Base-by-base conservation (phyloP, 2,329 filamentous ascomycete genomes). In the Coniochaeta sp. region DNA sequence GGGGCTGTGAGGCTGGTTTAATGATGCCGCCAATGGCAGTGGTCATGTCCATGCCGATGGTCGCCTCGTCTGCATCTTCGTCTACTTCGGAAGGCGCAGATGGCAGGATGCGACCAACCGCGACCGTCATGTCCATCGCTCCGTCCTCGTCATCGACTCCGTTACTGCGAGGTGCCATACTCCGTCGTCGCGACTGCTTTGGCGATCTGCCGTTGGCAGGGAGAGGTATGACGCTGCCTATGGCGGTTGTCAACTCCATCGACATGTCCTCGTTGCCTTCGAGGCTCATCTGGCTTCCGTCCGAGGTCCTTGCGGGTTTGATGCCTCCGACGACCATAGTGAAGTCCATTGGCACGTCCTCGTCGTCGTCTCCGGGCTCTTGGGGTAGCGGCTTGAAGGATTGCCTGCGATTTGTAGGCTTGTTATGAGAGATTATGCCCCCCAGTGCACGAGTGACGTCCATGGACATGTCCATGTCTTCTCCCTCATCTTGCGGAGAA, bases 371-470 rank as follows among this genome's bases (percentile, higher is more conserved):
- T 28, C 17, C 9, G 61, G 59, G 32, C 59, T 66, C 9, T 14
- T 34, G 9, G 60, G 63, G 54, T n/a, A 32, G 54, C 7, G 30
- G 54, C 26, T 60, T 64, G 36, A 62, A 52, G 56, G 64, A 70
- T 63, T 60, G 61, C 68, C 67, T 40, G 64, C 64, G 59, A 22
- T 64, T 56, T 61, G 68, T 62, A n/a, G 66, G 63, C 60, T 65
- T 68, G 59, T 68, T 58, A 55, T 76, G 79, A 5, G 81, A 76
- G 22, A 96, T 73, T 59, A 98, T 97, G 3, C 88, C 84, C 9
- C 93, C 93, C 58, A 96, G 79, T 9, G 86, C 90, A 59, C 85
- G 86, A 1, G 93, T 97, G 8, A 97, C 90, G 67, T 98, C 93
- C 93, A 98, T 97, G 24, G 91, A 95, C 80, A 96, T 87, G 42